Percentiles rank a stretch among this genome's conserved stretches.
These are phyloP conservation scores for Magnusiomyces tetraspermus DNA, from an alignment of 1,139 yeast species.

Conservation along the genomic window DNA sequence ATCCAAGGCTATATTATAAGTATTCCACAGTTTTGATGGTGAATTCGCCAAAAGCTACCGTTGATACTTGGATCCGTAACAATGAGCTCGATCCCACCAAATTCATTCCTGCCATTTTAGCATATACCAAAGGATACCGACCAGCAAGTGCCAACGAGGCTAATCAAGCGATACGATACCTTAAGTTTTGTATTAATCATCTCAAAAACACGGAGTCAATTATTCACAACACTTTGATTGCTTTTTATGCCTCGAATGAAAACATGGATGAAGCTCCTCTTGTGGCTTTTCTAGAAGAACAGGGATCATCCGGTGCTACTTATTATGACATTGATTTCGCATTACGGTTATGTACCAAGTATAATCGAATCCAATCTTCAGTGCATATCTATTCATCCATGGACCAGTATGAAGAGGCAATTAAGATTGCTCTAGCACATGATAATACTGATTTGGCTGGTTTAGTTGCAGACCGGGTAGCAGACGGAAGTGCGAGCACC, in stretches of 20 bases:
- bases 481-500: slow-evolving; percentile 26
- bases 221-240: slow-evolving; percentile 64
- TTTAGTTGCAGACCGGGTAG: slow-evolving; percentile 45
- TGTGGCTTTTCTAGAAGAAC: slow-evolving; percentile 41
- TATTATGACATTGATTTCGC: slow-evolving; percentile 65
- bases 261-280: slow-evolving; percentile 35
- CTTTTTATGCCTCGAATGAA: slow-evolving; percentile 57
- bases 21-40: slow-evolving; percentile 59
- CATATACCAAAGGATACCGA: slow-evolving; percentile 37
- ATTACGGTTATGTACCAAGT: slow-evolving; percentile 59
- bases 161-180: slow-evolving; percentile 59
- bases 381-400: slow-evolving; percentile 60
- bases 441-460: slow-evolving; percentile 55
- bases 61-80: slow-evolving; percentile 68
- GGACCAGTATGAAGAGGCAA: slow-evolving; percentile 71
- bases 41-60: slow-evolving; percentile 60
- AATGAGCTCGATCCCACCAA: slow-evolving; percentile 45
- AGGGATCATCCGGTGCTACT: slow-evolving; percentile 19
- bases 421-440: slow-evolving; percentile 57
- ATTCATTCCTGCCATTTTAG: slow-evolving; percentile 65
- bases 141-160: slow-evolving; percentile 26
- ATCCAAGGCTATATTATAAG: slow-evolving; percentile 47
- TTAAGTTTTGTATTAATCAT: slow-evolving; percentile 52
- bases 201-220: slow-evolving; percentile 41
- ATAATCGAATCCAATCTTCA: slow-evolving; percentile 53